Conservation (phyloP, 148 eudicot genomes). For the Nepenthes mirabilis region DNA sequence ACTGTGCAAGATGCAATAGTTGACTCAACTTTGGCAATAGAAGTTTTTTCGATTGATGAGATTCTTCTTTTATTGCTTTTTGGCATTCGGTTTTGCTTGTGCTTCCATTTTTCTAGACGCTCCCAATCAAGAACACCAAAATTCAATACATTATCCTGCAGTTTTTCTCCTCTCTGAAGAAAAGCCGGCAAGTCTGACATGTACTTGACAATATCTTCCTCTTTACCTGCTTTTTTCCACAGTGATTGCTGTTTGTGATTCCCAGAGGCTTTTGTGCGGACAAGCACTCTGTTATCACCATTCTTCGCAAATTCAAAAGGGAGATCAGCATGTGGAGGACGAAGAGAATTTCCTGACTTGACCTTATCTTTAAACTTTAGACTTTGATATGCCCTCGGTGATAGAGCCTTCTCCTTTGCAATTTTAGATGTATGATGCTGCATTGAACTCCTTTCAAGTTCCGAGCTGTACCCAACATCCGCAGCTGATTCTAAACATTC, state of each 20-base stretch:
- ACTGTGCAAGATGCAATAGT: slow-evolving; percentile 4
- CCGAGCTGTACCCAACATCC: slow-evolving; percentile 18
- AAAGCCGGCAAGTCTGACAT: slow-evolving; percentile 78
- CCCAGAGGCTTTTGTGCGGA: slow-evolving; percentile 16
- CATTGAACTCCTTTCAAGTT: slow-evolving; percentile 24
- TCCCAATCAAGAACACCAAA: slow-evolving; percentile 89
- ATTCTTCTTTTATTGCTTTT: slow-evolving; percentile 5
- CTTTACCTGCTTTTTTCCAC: slow-evolving; percentile 14
- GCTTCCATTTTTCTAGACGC: slow-evolving; percentile 62
- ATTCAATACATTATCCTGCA: slow-evolving; percentile 50
- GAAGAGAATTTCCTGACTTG: slow-evolving; percentile 18
- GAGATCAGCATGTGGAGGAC: slow-evolving; percentile 22
- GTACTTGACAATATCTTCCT: slow-evolving; percentile 66
- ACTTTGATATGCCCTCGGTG: slow-evolving; percentile 19
- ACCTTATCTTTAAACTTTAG: slow-evolving; percentile 27
- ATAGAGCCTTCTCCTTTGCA: slow-evolving; percentile 25
- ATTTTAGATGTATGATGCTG: slow-evolving; percentile 23
- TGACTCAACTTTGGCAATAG: slow-evolving; percentile 3
- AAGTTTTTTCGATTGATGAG: slow-evolving; percentile 10
- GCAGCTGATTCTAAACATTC: slow-evolving; percentile 9
- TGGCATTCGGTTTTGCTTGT: slow-evolving; percentile 19
- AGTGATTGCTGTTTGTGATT: slow-evolving; percentile 12
- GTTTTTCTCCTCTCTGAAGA: slow-evolving; percentile 52
- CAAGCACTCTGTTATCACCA: slow-evolving; percentile 10
- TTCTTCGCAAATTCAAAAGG: slow-evolving; percentile 20